Conservation (phyloP, 2,329 filamentous ascomycete species). For the Thelonectria discophora region DNA sequence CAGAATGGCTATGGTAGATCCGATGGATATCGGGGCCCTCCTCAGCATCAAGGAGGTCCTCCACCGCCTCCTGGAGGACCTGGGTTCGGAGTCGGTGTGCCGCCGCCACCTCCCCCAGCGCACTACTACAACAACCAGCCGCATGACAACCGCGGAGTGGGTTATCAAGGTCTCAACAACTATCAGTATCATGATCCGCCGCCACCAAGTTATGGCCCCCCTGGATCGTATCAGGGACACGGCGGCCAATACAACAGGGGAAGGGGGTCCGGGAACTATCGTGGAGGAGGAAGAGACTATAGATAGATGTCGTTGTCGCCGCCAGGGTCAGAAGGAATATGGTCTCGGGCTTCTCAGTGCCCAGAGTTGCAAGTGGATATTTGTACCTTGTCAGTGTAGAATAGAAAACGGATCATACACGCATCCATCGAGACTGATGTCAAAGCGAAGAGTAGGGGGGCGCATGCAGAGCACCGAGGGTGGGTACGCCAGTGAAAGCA, state of each 20-base stretch:
- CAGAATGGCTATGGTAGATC: constrained; percentile 36
- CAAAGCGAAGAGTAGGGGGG: too few species aligned
- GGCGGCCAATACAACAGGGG: constrained; percentile 31
- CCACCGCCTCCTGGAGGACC: constrained; percentile 47
- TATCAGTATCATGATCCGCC: constrained; percentile 28
- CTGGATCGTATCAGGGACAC: constrained; percentile 33
- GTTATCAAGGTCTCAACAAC: constrained; percentile 35
- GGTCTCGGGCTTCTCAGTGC: not conserved
- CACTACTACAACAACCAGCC: constrained; percentile 36
- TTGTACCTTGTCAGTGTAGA: too few species aligned
- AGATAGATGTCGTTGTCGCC: constrained; percentile 23
- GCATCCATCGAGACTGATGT: too few species aligned
- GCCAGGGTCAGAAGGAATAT: not conserved
- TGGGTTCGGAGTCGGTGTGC: constrained; percentile 47
- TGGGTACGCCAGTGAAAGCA: too few species aligned
- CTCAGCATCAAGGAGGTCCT: constrained; percentile 33
- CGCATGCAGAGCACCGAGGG: too few species aligned
- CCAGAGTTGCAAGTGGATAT: too few species aligned
- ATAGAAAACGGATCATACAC: too few species aligned
- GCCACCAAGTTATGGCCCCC: constrained; percentile 25
- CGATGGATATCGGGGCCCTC: constrained; percentile 25
- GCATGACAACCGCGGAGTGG: constrained; percentile 28
- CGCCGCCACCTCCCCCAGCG: constrained; percentile 44
- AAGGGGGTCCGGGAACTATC: constrained; percentile 33
- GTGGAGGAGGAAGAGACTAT: constrained; percentile 37